Base-by-base conservation (phyloP, 1,284 basidiomycete genomes). In the Bjerkandera adusta region DNA sequence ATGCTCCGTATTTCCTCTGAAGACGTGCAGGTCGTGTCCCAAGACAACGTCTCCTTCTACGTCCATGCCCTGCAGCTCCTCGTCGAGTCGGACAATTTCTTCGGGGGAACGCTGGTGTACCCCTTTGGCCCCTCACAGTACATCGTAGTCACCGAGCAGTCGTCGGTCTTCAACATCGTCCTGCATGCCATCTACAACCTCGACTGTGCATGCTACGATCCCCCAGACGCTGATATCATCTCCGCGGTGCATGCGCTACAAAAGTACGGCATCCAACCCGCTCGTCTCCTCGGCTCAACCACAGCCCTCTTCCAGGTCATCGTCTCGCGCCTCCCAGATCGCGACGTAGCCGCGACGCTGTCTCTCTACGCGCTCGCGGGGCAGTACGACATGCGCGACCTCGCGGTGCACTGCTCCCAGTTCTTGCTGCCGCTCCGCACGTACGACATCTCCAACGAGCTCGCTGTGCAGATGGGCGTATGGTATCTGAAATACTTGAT, bases 401-500 rank as follows among this genome's bases (percentile, higher is more conserved):
- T 72, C 42, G 71, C 70, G 6, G 60, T 66, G 10, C 50, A 60
- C 4, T 53, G 60, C 30, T 70, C 69, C 29, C 52, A 61, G 8
- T 64, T 66, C 45, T 65, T 70, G n/a, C 62, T 72, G 22, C 56
- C 65, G 21, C 60, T 59, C 43, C 46, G 61, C 27, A 57, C 72
- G 21, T 50, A 63, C 4, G 36, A 45, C 24, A 47, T 71, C 36
- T 62, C 65, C 3, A 69, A 72, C 51, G 64, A 58, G 20, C 46
- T 64, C 18, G 68, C 61, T 7, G 36, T 47, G n/a, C 56, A 52
- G 37, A 71, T 73, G 51, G 71, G 70, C 3, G 61, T 68, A 3
- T 37, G 65, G 1, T 72, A 73, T 52, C 60, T 73, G 43, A 68
- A 67, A 51, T 65, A 68, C 27, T 63, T 73, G 15, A 64, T 71